phyloP scores from a whole-genome alignment of 2,329 filamentous ascomycete species.

The Chrysosphaeria jannelii region DNA sequence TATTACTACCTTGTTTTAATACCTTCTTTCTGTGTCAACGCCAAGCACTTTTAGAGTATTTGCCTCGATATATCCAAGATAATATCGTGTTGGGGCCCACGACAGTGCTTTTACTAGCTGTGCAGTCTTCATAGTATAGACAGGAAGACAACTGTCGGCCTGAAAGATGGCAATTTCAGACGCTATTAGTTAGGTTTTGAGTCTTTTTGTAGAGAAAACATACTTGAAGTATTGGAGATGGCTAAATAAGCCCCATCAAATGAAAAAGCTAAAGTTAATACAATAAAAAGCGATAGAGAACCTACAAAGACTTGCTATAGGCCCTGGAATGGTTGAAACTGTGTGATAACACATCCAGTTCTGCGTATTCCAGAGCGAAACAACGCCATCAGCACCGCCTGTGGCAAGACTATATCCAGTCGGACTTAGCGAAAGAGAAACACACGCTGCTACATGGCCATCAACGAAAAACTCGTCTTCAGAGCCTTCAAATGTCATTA shows the following conservation, averaged over 20 bases:
- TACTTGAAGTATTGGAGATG: too few species aligned
- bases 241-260: too few species aligned
- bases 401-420: conserved; percentile 42
- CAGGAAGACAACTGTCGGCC: conserved; percentile 40
- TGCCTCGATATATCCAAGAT: conserved; percentile 41
- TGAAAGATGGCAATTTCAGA: conserved; percentile 38
- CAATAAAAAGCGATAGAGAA: conserved; percentile 3
- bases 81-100: conserved; percentile 50
- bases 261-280: too few species aligned
- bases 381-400: conserved; percentile 44
- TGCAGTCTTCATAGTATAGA: conserved; percentile 39
- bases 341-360: conserved; percentile 51
- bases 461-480: conserved; percentile 29
- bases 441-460: conserved; percentile 44
- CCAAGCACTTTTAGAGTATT: conserved; percentile 40
- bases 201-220: too few species aligned
- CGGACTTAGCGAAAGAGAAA: conserved; percentile 38
- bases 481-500: too few species aligned
- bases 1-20: conserved; percentile 3
- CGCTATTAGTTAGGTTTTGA: too few species aligned
- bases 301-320: conserved; percentile 36
- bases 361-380: conserved; percentile 48
- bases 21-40: conserved; percentile 18
- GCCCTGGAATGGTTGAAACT: conserved; percentile 34
- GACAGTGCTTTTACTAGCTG: conserved; percentile 34